Percentiles rank a stretch among this genome's conserved stretches.
Conservation (phyloP, 192 early-diverging fungal genomes). For the Coemansia aciculifera region DNA sequence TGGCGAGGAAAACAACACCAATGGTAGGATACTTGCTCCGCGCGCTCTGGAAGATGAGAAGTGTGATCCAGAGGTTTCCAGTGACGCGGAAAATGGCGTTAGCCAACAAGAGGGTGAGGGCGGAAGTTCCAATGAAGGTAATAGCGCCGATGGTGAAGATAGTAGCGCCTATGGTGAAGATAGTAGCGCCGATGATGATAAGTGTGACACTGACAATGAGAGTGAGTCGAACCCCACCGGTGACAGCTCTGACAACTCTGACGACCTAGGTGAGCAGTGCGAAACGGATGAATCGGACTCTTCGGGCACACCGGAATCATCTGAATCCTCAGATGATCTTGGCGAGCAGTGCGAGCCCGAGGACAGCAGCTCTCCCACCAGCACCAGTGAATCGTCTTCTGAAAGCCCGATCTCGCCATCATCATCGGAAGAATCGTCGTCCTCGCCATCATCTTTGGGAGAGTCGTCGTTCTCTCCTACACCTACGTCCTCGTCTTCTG, state of each 20-base stretch:
- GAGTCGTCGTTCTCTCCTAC: background rate
- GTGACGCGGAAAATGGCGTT: background rate
- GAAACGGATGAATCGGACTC: background rate
- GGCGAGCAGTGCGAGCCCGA: conserved; percentile 11
- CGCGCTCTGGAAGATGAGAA: background rate
- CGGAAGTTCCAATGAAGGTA: background rate
- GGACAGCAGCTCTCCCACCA: background rate
- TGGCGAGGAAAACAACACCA: background rate
- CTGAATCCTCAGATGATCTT: background rate
- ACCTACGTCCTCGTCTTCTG: background rate
- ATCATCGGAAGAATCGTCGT: no score
- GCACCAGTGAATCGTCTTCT: background rate
- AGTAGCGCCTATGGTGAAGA: background rate
- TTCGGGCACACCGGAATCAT: background rate
- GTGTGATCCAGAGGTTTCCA: background rate
- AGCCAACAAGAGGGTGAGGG: background rate
- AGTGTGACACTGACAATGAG: background rate
- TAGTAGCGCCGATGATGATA: background rate
- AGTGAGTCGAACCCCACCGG: background rate
- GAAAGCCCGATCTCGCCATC: background rate
- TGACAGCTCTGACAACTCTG: background rate
- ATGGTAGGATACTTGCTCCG: background rate
- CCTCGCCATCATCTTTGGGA: background rate
- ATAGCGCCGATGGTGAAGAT: background rate
- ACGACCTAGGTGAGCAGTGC: background rate